A percentile compares a stretch with the other conserved stretches of the same genome.
Conservation (phyloP, 768 basidiomycete species). For the Candolleomyces eurysporus region DNA sequence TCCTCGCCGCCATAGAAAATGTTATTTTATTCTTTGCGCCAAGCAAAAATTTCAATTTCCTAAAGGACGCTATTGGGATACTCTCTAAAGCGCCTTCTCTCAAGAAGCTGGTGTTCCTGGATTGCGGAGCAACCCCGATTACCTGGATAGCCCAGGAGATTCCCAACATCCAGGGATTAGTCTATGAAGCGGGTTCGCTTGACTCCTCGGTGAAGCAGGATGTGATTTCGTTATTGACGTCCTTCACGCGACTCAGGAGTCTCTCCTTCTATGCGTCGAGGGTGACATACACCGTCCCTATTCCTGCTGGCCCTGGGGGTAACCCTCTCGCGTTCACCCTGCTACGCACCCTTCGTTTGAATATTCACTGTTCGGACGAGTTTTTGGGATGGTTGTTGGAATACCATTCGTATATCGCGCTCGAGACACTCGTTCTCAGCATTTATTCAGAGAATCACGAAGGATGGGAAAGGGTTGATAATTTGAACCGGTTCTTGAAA, state of each 20-base stretch:
- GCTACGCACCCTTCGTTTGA: not conserved
- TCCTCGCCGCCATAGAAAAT: not conserved
- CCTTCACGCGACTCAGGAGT: not conserved
- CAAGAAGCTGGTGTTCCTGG: not conserved
- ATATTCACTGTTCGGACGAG: not conserved
- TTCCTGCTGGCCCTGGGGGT: too few relatives aligned
- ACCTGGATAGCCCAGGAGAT: not conserved
- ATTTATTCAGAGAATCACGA: not conserved
- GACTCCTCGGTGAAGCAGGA: not conserved
- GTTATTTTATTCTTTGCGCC: not conserved
- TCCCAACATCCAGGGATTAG: not conserved
- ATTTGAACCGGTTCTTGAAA: not conserved
- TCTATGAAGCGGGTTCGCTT: not conserved
- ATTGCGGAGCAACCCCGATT: not conserved
- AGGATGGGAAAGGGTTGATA: not conserved
- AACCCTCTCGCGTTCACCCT: not conserved
- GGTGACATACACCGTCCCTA: too few relatives aligned
- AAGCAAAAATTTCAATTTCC: not conserved
- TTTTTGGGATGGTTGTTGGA: not conserved
- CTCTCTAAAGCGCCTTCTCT: not conserved
- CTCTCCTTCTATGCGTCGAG: too few relatives aligned
- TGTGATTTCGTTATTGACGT: not conserved
- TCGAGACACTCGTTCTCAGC: not conserved
- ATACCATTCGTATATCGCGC: not conserved
- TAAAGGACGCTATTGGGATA: not conserved